Percentiles rank a stretch among this genome's conserved stretches.
Conservation (phyloP, 202 grass and related monocot species). For the Elaeis oleifera region DNA sequence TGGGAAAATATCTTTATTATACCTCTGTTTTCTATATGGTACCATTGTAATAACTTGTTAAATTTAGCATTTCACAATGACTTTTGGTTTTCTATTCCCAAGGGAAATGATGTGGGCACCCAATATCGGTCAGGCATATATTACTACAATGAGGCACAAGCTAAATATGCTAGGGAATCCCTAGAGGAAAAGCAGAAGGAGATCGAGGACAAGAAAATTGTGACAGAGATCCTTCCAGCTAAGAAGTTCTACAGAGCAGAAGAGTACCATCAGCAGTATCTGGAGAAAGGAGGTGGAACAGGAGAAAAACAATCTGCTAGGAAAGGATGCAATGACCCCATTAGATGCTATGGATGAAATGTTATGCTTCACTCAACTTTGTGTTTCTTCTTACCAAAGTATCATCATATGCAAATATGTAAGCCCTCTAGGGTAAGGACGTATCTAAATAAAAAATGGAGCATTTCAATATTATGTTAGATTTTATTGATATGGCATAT, state of each 20-base stretch:
- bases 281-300: constrained; percentile 50
- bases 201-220: constrained; percentile 34
- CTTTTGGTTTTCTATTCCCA: background rate
- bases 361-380: constrained; percentile 1
- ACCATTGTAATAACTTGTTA: too few relatives aligned
- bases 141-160: constrained; percentile 73
- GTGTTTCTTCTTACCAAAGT: too few relatives aligned
- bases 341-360: constrained; percentile 71
- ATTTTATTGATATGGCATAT: too few relatives aligned
- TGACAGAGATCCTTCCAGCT: constrained; percentile 75
- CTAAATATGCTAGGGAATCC: constrained; percentile 38
- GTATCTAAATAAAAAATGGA: too few relatives aligned
- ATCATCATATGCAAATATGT: too few relatives aligned
- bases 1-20: too few relatives aligned
- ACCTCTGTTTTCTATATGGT: too few relatives aligned
- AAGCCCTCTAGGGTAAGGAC: too few relatives aligned
- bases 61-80: too few relatives aligned
- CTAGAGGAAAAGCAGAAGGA: constrained; percentile 44
- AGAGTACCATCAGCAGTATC: constrained; percentile 72
- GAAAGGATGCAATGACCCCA: constrained; percentile 68
- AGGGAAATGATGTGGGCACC: constrained; percentile 73
- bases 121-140: constrained; percentile 89
- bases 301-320: constrained; percentile 36
- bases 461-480: too few relatives aligned
- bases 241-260: constrained; percentile 56